These are phyloP conservation scores for Cytospora leucostoma DNA, from an alignment of 2,329 filamentous ascomycete species.

Conservation along the genomic window DNA sequence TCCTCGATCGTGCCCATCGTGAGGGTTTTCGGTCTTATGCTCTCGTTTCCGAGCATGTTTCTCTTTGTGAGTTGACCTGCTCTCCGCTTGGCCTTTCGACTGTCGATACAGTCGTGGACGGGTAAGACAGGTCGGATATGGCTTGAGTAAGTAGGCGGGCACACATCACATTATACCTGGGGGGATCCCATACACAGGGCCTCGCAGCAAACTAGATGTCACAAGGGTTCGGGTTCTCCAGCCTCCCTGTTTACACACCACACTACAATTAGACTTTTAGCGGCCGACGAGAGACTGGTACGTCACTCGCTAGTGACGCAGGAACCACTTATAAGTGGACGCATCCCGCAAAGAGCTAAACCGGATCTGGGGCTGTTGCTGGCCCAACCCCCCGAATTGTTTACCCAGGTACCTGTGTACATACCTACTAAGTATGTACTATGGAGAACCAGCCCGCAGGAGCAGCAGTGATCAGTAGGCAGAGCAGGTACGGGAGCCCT, in stretches of 20 bases:
- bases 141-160: no score
- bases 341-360: slow-evolving; percentile 16
- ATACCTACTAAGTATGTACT: no score
- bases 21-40: no score
- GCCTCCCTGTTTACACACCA: not conserved
- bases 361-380: slow-evolving; percentile 17
- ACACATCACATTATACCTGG: no score
- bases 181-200: no score
- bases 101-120: no score
- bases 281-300: slow-evolving; percentile 3
- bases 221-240: not conserved
- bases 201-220: not conserved
- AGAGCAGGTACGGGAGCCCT: not conserved
- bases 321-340: slow-evolving; percentile 22
- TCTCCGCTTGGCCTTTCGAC: no score
- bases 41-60: no score
- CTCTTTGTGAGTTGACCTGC: no score
- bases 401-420: slow-evolving; percentile 13
- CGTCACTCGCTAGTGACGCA: slow-evolving; percentile 25
- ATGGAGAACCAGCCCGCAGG: not conserved
- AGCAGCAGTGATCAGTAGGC: not conserved
- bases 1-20: no score
- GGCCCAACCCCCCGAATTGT: slow-evolving; percentile 23
- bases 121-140: no score
- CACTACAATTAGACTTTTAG: not conserved